phyloP scores from a whole-genome alignment of 306 rosid genomes.

The Psophocarpus tetragonolobus region DNA sequence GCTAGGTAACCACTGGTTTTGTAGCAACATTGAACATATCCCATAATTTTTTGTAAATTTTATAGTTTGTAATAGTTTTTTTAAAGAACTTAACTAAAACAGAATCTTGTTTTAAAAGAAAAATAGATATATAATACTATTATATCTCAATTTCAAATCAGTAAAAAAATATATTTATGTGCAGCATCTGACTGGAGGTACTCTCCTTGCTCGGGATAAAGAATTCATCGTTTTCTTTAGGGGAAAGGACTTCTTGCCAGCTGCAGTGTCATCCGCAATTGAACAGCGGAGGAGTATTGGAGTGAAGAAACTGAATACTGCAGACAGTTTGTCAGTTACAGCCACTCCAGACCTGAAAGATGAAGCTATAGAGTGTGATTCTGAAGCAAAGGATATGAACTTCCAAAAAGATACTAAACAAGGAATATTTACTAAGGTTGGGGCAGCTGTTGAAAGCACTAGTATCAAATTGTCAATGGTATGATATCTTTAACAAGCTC shows the following conservation, averaged over 20 bases:
- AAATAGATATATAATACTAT: neutral
- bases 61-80: neutral
- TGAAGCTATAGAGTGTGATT: slow-evolving; percentile 36
- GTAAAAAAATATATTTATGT: slow-evolving; percentile 31
- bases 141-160: slow-evolving; percentile 17
- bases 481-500: slow-evolving; percentile 43
- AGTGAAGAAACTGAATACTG: slow-evolving; percentile 40
- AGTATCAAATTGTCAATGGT: slow-evolving; percentile 69
- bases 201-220: slow-evolving; percentile 78
- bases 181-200: slow-evolving; percentile 91
- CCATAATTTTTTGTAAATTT: neutral
- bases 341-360: slow-evolving; percentile 33
- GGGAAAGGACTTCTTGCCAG: slow-evolving; percentile 90
- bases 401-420: slow-evolving; percentile 41
- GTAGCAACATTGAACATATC: neutral
- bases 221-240: slow-evolving; percentile 79
- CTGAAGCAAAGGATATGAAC: slow-evolving; percentile 35
- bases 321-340: slow-evolving; percentile 27
- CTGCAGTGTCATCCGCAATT: slow-evolving; percentile 85
- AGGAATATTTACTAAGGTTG: slow-evolving; percentile 43
- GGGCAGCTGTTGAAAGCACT: slow-evolving; percentile 59
- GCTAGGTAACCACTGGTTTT: slow-evolving; percentile 25
- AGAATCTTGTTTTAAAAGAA: slow-evolving; percentile 2
- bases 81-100: neutral
- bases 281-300: slow-evolving; percentile 63